Conservation (phyloP, 163 green algal genomes). For the Volvox carteri region DNA sequence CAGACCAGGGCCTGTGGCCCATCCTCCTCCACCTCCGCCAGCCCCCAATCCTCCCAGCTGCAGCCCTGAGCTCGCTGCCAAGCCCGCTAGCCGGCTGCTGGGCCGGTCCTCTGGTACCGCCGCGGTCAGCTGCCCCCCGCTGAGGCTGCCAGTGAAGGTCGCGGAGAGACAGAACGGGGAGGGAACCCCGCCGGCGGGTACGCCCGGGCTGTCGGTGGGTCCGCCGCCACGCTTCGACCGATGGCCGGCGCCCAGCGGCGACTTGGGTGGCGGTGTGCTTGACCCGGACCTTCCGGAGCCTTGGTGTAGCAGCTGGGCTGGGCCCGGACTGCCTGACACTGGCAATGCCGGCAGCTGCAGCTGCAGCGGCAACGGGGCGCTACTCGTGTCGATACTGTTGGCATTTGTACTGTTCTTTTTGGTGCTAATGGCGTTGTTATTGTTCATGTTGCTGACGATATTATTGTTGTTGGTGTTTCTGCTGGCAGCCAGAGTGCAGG, state of each 20-base stretch:
- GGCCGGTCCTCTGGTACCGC: constrained; percentile 3
- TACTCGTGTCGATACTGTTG: not conserved
- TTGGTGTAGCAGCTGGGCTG: not conserved
- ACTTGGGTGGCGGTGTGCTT: not conserved
- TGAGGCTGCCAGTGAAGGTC: constrained; percentile 12
- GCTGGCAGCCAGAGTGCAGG: no score
- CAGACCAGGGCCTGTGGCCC: not conserved
- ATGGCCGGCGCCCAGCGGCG: not conserved
- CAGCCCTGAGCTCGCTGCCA: no score
- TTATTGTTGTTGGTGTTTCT: not conserved
- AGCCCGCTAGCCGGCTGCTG: not conserved
- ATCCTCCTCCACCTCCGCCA: not conserved
- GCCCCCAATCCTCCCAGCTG: no score
- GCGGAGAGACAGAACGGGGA: constrained; percentile 8
- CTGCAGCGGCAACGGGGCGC: constrained; percentile 2
- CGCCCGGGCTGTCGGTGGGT: not conserved
- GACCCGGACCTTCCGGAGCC: not conserved
- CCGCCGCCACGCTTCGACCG: not conserved
- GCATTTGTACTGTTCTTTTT: not conserved
- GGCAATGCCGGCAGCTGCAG: not conserved
- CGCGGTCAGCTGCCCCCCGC: not conserved
- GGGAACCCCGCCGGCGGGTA: not conserved
- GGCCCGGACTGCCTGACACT: no score
- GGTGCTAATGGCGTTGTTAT: not conserved
- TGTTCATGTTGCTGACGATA: not conserved